Base-by-base conservation (phyloP, 768 basidiomycete genomes). In the Tephrocybe sp. region DNA sequence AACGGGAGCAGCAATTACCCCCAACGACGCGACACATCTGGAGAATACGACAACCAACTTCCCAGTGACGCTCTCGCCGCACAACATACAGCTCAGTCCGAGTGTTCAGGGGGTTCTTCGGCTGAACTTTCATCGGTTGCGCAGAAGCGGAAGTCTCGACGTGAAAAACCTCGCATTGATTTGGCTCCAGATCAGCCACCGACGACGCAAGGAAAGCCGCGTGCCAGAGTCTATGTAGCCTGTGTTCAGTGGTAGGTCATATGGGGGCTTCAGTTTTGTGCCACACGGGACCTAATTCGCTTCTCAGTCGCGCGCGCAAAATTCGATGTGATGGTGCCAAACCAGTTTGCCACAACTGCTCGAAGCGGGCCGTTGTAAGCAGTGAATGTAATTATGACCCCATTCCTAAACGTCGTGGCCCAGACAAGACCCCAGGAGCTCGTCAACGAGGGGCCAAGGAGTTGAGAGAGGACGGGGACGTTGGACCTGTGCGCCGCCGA, bases 281-380 rank as follows among this genome's bases (percentile, higher is more conserved):
- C 27, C 9, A 12, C 5, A 33, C 18, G 12, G 31, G 15, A 3
- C 22, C 30, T 25, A 21, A 41, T n/a, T n/a, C 21, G 6, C n/a
- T n/a, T 15, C 15, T 15, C 55, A 91, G 88, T 61, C 88, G 89
- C 21, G 78, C 74, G 13, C 78, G 88, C 21, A 91, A 91, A 61
- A 88, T 87, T 54, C 82, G 88, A 4, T 91, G 89, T 63, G 88
- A 91, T 62, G 89, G 89, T 45, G 83, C 83, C 8, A 88, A 84
- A 55, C 89, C 89, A 9, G 59, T 73, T 9, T 91, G 89, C 60
- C 79, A 86, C 59, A 89, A 89, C 59, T 91, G 88, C 59, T 65
- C 69, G 33, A 79, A 78, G 54, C 77, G 85, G 31, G 50, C 69
- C 11, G 72, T 65, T 40, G 66, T 68, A 11, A 64, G 58, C 56